A percentile compares a stretch with the other conserved stretches of the same genome.
These are phyloP conservation scores for Cryphonectria japonica DNA, from an alignment of 2,329 filamentous ascomycete genomes.

Conservation along the genomic window DNA sequence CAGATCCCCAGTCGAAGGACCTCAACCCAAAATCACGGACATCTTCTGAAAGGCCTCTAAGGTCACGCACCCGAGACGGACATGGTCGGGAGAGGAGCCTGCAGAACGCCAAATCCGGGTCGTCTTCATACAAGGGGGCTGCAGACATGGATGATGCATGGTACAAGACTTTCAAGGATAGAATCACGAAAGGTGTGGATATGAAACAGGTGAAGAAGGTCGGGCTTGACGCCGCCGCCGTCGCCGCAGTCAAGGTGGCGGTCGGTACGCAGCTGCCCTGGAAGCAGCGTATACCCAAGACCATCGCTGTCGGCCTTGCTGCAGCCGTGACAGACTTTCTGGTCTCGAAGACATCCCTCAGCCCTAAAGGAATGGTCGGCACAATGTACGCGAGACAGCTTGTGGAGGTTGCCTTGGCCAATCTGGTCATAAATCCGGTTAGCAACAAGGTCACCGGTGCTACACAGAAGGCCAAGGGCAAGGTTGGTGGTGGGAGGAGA, in stretches of 20 bases:
- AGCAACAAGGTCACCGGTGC: conserved; percentile 22
- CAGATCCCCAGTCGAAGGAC: not conserved
- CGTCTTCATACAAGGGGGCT: conserved; percentile 13
- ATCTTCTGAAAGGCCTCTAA: not conserved
- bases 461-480: conserved; percentile 1
- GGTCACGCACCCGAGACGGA: conserved; percentile 1
- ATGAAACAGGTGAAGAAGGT: conserved; percentile 25
- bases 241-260: conserved; percentile 28
- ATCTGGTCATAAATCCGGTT: conserved; percentile 26
- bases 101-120: not conserved
- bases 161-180: conserved; percentile 22
- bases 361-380: conserved; percentile 26
- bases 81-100: not conserved
- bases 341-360: conserved; percentile 23
- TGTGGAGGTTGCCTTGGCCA: conserved; percentile 25
- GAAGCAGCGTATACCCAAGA: conserved; percentile 27
- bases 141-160: conserved; percentile 25
- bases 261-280: conserved; percentile 27
- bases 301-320: conserved; percentile 20
- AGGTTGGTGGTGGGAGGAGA: not conserved
- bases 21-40: conserved; percentile 1
- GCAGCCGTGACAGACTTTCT: conserved; percentile 27
- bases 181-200: conserved; percentile 23
- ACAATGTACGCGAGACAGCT: conserved; percentile 27
- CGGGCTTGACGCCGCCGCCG: conserved; percentile 25